Evolutionary conservation across 2,329 filamentous ascomycete genomes (phyloP).

Genomic region (Claviceps sp.): DNA sequence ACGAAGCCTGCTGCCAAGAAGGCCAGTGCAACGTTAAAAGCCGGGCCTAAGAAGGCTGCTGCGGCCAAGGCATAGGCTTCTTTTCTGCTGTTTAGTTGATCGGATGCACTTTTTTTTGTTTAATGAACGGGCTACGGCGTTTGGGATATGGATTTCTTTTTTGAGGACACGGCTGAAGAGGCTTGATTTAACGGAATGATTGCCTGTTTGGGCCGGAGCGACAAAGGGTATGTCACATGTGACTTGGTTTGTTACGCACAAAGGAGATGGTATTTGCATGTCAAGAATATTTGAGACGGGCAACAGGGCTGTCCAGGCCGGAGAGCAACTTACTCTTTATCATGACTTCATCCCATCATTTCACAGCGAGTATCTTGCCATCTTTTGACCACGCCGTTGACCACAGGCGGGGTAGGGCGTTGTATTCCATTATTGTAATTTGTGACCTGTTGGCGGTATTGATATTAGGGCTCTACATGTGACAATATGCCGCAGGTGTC

Average conservation of each 20-base stretch:
- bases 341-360: background rate
- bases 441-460: background rate
- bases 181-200: conserved; percentile 8
- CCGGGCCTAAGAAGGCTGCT: conserved; percentile 31
- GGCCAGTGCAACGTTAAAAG: conserved; percentile 31
- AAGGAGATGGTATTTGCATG: conserved; percentile 7
- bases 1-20: conserved; percentile 34
- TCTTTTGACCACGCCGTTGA: background rate
- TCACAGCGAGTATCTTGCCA: background rate
- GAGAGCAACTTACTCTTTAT: background rate
- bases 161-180: conserved; percentile 7
- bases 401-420: background rate
- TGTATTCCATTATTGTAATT: background rate
- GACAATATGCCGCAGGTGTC: conserved; percentile 6
- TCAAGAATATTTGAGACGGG: conserved; percentile 1
- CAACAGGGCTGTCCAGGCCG: background rate
- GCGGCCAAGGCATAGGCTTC: conserved; percentile 25
- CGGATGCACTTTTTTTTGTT: conserved; percentile 7
- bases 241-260: background rate
- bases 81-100: conserved; percentile 11
- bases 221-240: conserved; percentile 6
- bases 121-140: conserved; percentile 25
- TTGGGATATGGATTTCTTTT: conserved; percentile 14
- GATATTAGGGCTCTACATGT: conserved; percentile 5
- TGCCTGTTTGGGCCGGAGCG: conserved; percentile 10